Base-by-base conservation (phyloP, 352 stramenopile genomes). In the Aphanomyces invadans region DNA sequence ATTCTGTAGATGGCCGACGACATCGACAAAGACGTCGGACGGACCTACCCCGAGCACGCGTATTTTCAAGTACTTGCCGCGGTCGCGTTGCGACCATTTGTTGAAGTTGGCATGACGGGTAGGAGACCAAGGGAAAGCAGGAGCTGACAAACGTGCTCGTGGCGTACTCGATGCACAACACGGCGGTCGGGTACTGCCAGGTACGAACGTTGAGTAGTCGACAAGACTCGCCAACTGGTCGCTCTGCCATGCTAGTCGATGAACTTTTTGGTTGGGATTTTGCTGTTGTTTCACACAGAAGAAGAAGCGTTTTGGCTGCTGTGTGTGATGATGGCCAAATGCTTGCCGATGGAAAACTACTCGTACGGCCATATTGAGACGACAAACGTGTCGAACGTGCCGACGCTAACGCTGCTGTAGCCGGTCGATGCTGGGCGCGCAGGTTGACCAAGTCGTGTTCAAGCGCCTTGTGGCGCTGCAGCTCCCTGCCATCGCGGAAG, bases 291-390 rank as follows among this genome's bases (percentile, higher is more conserved):
- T 55, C 82, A 86, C 73, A 70, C 73, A 21, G 83, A 92, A 69
- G 80, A 93, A 32, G 71, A 83, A 23, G 83, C 85, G 11, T 95
- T 94, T 59, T 95, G 83, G 83, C 65, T 89, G 11, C 79, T 95
- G 12, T 83, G 72, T 44, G 72, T 70, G n/a, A 75, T 95, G 61
- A 66, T 91, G 33, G 80, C 91, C 49, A 73, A 81, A 26, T 78
- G 88, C 42, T 63, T 94, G n/a, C 83, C 78, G 1, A 69, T 75
- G 0, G 83, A 81, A 32, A 88, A 92, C 67, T 94, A 93, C 73
- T 77, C 85, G 52, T 70, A 60, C 28, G 21, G 2, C 54, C 3
- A 52, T n/a, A n/a, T n/a, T n/a, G n/a, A n/a, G n/a, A n/a, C n/a
- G n/a, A n/a, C n/a, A 29, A 7, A n/a, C 67, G 21, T 64, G 7